A percentile compares a stretch with the other conserved stretches of the same genome.
Conservation (phyloP, 2,329 filamentous ascomycete species). For the Elsinoe perseae region DNA sequence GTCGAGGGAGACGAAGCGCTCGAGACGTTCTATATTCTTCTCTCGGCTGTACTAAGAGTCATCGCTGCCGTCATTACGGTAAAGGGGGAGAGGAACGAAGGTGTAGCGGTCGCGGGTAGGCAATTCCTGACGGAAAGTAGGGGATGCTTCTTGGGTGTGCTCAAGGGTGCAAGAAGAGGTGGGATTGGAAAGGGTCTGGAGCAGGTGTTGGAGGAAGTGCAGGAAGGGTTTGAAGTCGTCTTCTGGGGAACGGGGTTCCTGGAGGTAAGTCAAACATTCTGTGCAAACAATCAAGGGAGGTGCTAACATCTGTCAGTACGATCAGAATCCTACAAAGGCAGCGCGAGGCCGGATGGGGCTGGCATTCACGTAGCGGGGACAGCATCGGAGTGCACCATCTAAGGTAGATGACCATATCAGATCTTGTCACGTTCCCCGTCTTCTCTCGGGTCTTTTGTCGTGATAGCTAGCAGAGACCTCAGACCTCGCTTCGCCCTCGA, state of each 20-base stretch:
- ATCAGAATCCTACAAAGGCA: conserved; percentile 3
- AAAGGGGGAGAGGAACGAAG: conserved; percentile 70
- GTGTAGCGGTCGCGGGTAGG: conserved; percentile 63
- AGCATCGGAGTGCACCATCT: not conserved
- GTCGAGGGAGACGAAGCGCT: conserved; percentile 62
- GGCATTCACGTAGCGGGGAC: conserved; percentile 1
- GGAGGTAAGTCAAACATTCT: conserved; percentile 55
- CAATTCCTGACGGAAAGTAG: conserved; percentile 76
- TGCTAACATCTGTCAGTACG: not conserved
- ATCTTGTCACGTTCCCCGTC: not conserved
- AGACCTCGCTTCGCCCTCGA: not conserved
- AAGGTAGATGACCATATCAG: not conserved
- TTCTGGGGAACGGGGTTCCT: conserved; percentile 77
- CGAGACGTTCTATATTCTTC: conserved; percentile 73
- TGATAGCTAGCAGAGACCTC: not conserved
- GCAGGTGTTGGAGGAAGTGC: conserved; percentile 63
- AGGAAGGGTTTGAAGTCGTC: conserved; percentile 76
- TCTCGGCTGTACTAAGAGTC: conserved; percentile 72
- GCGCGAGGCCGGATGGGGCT: conserved; percentile 1
- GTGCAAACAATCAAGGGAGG: not conserved
- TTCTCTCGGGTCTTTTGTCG: not conserved
- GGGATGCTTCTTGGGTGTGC: conserved; percentile 74
- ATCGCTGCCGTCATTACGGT: conserved; percentile 74
- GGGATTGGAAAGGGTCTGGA: conserved; percentile 42
- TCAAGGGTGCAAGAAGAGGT: conserved; percentile 64